A percentile compares a stretch with the other conserved stretches of the same genome.
These are phyloP conservation scores for Trichomonas vaginalis DNA, from an alignment of 208 protist species.

Conservation along the genomic window DNA sequence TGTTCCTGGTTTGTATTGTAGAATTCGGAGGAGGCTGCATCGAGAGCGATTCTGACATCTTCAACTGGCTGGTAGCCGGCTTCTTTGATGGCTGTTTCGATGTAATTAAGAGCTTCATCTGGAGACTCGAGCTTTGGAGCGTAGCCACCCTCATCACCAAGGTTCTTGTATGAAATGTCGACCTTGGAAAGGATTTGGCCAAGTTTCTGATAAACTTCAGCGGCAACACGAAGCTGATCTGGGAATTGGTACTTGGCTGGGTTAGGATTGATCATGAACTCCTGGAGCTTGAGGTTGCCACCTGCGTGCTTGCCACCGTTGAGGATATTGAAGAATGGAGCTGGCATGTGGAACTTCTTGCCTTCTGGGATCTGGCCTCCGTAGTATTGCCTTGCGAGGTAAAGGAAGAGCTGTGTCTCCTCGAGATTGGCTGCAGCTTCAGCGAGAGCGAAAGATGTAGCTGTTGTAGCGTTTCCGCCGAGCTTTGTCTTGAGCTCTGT, in stretches of 20 bases:
- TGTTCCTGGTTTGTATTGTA: slow-evolving; percentile 72
- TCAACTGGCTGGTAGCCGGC: slow-evolving; percentile 59
- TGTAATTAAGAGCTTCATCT: slow-evolving; percentile 18
- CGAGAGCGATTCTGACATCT: slow-evolving; percentile 90
- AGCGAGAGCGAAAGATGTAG: slow-evolving; percentile 15
- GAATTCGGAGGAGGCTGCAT: slow-evolving; percentile 93
- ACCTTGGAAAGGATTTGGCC: slow-evolving; percentile 78
- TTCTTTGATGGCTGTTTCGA: slow-evolving; percentile 80
- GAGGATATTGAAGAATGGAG: slow-evolving; percentile 21
- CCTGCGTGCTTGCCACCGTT: slow-evolving; percentile 23
- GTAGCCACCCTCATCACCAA: slow-evolving; percentile 93
- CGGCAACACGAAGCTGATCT: slow-evolving; percentile 36
- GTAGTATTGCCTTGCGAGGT: not conserved
- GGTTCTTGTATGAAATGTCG: slow-evolving; percentile 67
- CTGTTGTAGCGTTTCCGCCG: slow-evolving; percentile 18
- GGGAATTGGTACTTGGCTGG: slow-evolving; percentile 68
- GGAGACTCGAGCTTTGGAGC: slow-evolving; percentile 53
- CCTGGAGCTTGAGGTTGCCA: slow-evolving; percentile 17
- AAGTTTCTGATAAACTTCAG: slow-evolving; percentile 89
- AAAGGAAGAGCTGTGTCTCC: not conserved
- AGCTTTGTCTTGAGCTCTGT: slow-evolving; percentile 15
- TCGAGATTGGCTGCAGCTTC: slow-evolving; percentile 4
- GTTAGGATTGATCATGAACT: slow-evolving; percentile 80
- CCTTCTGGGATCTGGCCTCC: not conserved
- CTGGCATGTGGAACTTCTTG: not conserved